Evolutionary conservation across 495 filamentous ascomycete genomes (phyloP), one percentile per base, ranked within the genome.

Genomic region (Penicillium bialowiezense): DNA sequence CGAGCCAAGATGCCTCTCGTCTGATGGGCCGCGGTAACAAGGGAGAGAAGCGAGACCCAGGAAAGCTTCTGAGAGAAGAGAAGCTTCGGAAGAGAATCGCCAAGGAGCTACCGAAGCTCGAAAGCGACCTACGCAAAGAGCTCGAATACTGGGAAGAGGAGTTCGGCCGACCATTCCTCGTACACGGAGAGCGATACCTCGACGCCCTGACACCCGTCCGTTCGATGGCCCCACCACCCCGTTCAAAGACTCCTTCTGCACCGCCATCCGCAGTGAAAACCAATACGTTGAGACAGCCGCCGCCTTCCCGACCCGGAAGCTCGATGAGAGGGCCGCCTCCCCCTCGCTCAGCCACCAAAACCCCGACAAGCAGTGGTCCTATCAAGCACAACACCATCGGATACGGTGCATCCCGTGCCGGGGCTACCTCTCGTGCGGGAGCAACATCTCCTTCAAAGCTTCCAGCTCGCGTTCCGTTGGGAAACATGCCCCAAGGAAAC

Each of bases 31-130:
- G 91, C 32, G 91, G 91, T 2, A 83, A 85, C 46, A 96, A 92
- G 69, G 88, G 90, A 41, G 90, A 96, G 65, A 85, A 82, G 59
- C 87, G 93, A 57, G 93, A 99, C 65, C 93, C 93, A 0, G 91
- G 89, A 21, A 90, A 95, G 65, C 76, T 99, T n/a, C 73, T 99
- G 23, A 80, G 93, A 19, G 93, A 99, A 62, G 93, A 99, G 72
- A 97, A 96, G 77, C 93, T 96, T 89, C 82, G 93, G 33, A 99
- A 97, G 79, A 76, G 91, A 20, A 95, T 97, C 49, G 77, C 90
- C 13, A 97, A 97, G 68, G 93, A 99, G 54, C 75, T 99, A 35
- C 93, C 93, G 5, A 97, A 93, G 67, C 75, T 99, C 13, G 87
- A 90, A 44, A 75, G 76, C 0, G 91, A 97, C 8, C 73, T 99